phyloP scores from a whole-genome alignment of 352 stramenopile genomes.

The Phytophthora syringae region DNA sequence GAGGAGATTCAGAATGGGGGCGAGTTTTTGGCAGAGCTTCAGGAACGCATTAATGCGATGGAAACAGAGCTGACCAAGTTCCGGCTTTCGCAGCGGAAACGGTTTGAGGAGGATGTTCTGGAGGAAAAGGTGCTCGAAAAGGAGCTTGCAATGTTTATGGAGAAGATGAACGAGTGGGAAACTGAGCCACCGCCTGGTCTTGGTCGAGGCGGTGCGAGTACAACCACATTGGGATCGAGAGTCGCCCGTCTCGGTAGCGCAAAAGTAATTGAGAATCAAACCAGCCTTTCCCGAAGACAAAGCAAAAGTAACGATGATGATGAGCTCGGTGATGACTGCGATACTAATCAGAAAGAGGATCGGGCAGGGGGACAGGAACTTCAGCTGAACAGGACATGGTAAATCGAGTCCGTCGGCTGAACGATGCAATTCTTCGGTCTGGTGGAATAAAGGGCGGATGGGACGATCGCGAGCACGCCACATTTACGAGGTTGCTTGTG shows the following conservation, averaged over 20 bases:
- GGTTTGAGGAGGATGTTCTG: constrained; percentile 52
- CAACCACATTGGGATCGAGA: constrained; percentile 1
- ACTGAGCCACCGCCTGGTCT: constrained; percentile 1
- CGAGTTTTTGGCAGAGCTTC: constrained; percentile 54
- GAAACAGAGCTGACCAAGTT: constrained; percentile 54
- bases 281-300: background rate
- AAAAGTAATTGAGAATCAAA: constrained; percentile 1
- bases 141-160: constrained; percentile 49
- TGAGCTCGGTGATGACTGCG: background rate
- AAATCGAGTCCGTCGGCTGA: constrained; percentile 52
- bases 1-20: constrained; percentile 53
- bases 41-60: constrained; percentile 59
- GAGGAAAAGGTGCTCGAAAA: constrained; percentile 70
- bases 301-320: constrained; percentile 7
- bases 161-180: constrained; percentile 56
- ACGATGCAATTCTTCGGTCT: constrained; percentile 60
- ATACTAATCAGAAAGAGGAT: constrained; percentile 15
- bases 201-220: constrained; percentile 20
- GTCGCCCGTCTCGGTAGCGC: constrained; percentile 6
- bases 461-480: constrained; percentile 60
- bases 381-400: constrained; percentile 47
- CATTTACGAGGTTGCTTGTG: constrained; percentile 51
- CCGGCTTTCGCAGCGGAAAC: constrained; percentile 37
- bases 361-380: background rate
- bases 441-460: constrained; percentile 63